Evolutionary conservation across 75 land plant species (phyloP).

Genomic region (Isoetes taiwanensis): DNA sequence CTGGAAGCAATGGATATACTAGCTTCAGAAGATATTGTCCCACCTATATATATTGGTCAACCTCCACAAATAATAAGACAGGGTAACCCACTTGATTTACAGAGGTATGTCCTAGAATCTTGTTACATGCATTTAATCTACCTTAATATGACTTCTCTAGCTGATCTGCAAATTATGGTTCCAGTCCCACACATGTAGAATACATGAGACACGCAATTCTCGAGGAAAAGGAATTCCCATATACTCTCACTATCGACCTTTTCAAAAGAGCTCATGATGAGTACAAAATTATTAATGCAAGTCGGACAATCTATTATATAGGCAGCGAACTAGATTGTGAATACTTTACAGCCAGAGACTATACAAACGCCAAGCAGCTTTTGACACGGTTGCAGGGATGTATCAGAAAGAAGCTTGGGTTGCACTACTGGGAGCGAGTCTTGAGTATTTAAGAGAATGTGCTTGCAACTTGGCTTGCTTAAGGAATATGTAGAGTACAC

Average conservation of each 20-base stretch:
- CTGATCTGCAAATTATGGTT: conserved; percentile 5
- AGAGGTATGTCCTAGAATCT: conserved; percentile 32
- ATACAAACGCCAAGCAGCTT: conserved; percentile 49
- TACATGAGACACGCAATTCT: conserved; percentile 44
- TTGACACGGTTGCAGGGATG: conserved; percentile 48
- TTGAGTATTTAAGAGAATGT: conserved; percentile 76
- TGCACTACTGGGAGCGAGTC: conserved; percentile 51
- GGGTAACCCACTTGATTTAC: conserved; percentile 25
- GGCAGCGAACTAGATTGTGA: conserved; percentile 68
- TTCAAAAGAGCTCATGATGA: conserved; percentile 65
- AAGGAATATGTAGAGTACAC: conserved; percentile 75
- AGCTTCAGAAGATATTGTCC: conserved; percentile 48
- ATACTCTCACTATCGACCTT: conserved; percentile 67
- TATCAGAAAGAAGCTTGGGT: conserved; percentile 92
- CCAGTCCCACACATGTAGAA: conserved; percentile 78
- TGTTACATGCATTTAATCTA: neutral
- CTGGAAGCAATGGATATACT: conserved; percentile 20
- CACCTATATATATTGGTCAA: conserved; percentile 79
- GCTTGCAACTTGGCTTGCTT: conserved; percentile 34
- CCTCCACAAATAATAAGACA: conserved; percentile 51
- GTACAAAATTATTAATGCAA: conserved; percentile 38
- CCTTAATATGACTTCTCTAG: neutral
- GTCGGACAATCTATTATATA: conserved; percentile 43
- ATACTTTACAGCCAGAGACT: conserved; percentile 52
- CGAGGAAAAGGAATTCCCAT: conserved; percentile 55